A percentile compares a stretch with the other conserved stretches of the same genome.
Evolutionary conservation across 1,139 yeast species (phyloP).

Genomic region (Nakaseomyces uthaithaninus): DNA sequence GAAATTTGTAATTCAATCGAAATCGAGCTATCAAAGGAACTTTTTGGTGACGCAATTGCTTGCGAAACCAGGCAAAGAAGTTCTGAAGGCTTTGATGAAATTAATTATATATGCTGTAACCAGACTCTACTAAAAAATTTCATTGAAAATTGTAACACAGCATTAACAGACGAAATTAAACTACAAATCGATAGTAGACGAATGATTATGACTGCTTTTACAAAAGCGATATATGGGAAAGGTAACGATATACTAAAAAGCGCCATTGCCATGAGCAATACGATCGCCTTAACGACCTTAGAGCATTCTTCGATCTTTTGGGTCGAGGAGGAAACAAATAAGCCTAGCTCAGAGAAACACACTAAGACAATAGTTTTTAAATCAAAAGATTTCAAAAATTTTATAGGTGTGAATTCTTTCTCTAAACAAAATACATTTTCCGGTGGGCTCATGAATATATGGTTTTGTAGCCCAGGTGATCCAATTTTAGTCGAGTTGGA

Average conservation of each 20-base stretch:
- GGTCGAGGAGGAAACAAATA: constrained; percentile 13
- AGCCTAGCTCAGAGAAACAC: constrained; percentile 19
- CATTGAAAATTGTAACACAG: constrained; percentile 36
- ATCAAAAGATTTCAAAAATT: constrained; percentile 46
- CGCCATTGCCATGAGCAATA: constrained; percentile 49
- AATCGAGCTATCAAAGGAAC: constrained; percentile 22
- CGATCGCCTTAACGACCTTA: constrained; percentile 43
- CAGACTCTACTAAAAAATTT: constrained; percentile 41
- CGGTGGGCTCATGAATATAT: constrained; percentile 36
- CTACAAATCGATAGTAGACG: constrained; percentile 40
- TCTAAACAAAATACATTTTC: constrained; percentile 16
- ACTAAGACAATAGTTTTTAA: constrained; percentile 35
- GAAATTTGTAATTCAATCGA: constrained; percentile 22
- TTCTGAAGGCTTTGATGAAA: constrained; percentile 22
- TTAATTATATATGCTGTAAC: constrained; percentile 40
- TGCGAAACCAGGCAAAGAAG: constrained; percentile 14
- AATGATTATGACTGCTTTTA: constrained; percentile 45
- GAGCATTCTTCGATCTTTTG: constrained; percentile 29
- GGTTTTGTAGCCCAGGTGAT: constrained; percentile 46
- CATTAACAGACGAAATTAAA: constrained; percentile 48
- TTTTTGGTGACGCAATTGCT: constrained; percentile 24
- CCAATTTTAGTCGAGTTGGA: constrained; percentile 42
- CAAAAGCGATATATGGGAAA: constrained; percentile 41
- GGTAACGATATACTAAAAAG: constrained; percentile 48
- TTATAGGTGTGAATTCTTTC: constrained; percentile 35